Evolutionary conservation across 225 moss, liverwort and hornwort species (phyloP), one percentile per base, ranked within the genome.

Genomic region (Neckera pumila): DNA sequence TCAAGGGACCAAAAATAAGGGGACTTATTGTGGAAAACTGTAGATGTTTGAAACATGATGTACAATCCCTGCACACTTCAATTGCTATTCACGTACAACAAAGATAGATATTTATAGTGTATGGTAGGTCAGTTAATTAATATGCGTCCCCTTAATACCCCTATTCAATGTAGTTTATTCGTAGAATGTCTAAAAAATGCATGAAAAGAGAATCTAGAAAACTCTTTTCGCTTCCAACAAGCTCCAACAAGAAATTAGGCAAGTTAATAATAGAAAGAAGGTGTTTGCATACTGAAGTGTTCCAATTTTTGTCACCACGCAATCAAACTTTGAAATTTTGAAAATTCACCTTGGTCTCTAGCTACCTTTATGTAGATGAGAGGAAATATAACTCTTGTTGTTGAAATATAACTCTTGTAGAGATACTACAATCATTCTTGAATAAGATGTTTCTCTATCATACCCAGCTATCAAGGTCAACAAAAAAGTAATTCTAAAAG

Each of bases 251-350:
- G 42, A 69, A 43, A 43, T 26, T 42, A 71, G 16, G 9, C 9
- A 15, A 42, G 27, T 42, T 43, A 27, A 22, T 38, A 22, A 69
- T 69, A 4, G n/a, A 4, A 12, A 69, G 22, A 23, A 2, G 2
- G 17, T 73, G 10, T 73, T 28, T 10, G 17, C 17, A 43, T 3
- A 0, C 28, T 17, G 10, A 0, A 0, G 3, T 6, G 2, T 45
- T 6, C 6, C 17, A 45, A 17, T 27, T 73, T 45, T 18, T 74
- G 7, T 75, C 19, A 49, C 17, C 14, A 17, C 43, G 28, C 75
- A 33, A 75, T 49, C 2, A 42, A 10, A 43, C 45, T 45, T 17
- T 7, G 12, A 47, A 49, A 20, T 12, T 11, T 49, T 49, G 49
- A 6, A 75, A 75, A 33, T 19, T 74, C 74, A 74, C 49, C 47